These are phyloP conservation scores for Colletotrichum sp. DNA, from an alignment of 2,329 filamentous ascomycete species.

Conservation along the genomic window DNA sequence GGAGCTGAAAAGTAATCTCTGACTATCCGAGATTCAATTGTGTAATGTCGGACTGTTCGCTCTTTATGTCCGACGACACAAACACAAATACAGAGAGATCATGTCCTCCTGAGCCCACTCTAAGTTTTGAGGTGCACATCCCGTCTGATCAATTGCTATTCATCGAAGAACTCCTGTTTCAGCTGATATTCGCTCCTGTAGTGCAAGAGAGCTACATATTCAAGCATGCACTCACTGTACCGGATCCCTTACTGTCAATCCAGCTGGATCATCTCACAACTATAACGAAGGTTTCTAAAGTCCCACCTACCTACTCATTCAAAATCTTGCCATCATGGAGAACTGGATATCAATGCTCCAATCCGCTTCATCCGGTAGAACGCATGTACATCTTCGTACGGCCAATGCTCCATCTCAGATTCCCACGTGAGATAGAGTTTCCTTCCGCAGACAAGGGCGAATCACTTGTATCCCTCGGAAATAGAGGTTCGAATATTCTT, in stretches of 20 bases:
- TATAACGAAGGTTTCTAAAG: too few relatives aligned
- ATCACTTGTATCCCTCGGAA: rapidly evolving
- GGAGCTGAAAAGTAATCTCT: neutral
- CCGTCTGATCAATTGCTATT: neutral
- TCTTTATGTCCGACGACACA: neutral
- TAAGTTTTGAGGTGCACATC: neutral
- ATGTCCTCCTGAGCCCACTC: neutral
- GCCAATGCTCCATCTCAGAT: neutral
- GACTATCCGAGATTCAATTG: neutral
- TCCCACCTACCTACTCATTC: too few relatives aligned
- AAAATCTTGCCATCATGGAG: too few relatives aligned
- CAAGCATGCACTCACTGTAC: too few relatives aligned
- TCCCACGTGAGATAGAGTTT: neutral
- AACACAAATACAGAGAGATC: too few relatives aligned
- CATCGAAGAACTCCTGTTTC: neutral
- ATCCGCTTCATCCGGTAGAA: neutral
- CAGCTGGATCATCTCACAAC: too few relatives aligned
- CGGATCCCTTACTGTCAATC: too few relatives aligned
- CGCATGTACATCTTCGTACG: too few relatives aligned
- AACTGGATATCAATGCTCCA: too few relatives aligned
- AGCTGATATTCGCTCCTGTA: neutral
- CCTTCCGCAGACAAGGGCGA: rapidly evolving
- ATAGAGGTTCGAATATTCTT: neutral
- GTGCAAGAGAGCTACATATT: neutral
- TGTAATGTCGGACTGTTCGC: neutral